These are phyloP conservation scores for Cucurbitaria berberidis DNA, from an alignment of 2,329 filamentous ascomycete genomes.

Conservation along the genomic window DNA sequence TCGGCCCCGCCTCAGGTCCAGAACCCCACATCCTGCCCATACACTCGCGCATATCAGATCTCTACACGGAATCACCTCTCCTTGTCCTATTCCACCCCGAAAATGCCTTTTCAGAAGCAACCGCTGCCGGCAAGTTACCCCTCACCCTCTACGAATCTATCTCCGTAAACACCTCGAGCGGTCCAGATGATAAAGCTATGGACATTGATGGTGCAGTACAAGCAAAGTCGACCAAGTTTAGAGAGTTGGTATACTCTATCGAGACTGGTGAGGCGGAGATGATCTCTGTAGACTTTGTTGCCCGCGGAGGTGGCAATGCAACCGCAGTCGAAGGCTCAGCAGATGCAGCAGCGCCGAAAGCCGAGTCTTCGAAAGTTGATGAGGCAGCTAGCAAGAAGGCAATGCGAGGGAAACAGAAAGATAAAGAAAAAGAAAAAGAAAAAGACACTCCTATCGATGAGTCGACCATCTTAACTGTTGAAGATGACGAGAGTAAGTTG, in stretches of 20 bases:
- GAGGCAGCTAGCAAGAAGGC: slow-evolving; percentile 55
- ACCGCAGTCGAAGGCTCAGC: slow-evolving; percentile 58
- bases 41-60: slow-evolving; percentile 75
- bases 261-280: slow-evolving; percentile 97
- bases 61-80: slow-evolving; percentile 84
- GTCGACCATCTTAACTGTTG: slow-evolving; percentile 56
- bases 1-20: slow-evolving; percentile 76
- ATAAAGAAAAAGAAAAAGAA: slow-evolving; percentile 53
- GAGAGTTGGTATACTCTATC: slow-evolving; percentile 82
- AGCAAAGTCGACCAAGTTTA: slow-evolving; percentile 68
- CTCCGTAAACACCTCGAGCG: slow-evolving; percentile 40
- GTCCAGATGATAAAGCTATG: slow-evolving; percentile 50
- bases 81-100: slow-evolving; percentile 85
- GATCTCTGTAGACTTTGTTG: slow-evolving; percentile 95
- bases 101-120: slow-evolving; percentile 56
- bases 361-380: slow-evolving; percentile 36
- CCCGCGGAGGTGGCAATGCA: slow-evolving; percentile 81
- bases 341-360: slow-evolving; percentile 17
- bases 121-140: slow-evolving; percentile 80
- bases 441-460: slow-evolving; percentile 45
- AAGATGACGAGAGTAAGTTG: slow-evolving; percentile 67
- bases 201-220: slow-evolving; percentile 69
- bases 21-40: slow-evolving; percentile 70
- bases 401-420: slow-evolving; percentile 60
- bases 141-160: slow-evolving; percentile 88